These are phyloP conservation scores for Nyctanthes arbortristis DNA, from an alignment of 257 asterid genomes.

Conservation along the genomic window DNA sequence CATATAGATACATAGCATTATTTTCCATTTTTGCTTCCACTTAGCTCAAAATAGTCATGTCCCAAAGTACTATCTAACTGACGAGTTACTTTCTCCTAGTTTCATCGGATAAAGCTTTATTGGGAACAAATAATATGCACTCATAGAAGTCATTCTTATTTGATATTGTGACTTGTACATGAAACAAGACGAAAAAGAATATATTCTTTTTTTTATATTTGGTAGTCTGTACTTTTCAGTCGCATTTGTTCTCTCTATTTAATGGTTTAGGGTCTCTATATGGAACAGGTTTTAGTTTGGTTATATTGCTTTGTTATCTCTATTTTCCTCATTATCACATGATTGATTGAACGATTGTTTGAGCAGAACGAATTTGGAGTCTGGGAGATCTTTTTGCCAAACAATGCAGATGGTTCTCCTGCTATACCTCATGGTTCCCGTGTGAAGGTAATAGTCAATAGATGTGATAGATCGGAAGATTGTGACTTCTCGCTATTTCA, in stretches of 20 bases:
- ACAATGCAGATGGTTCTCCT: slow-evolving; percentile 90
- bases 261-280: background rate
- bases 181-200: background rate
- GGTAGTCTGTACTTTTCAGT: background rate
- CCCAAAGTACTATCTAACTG: background rate
- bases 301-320: slow-evolving; percentile 9
- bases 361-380: slow-evolving; percentile 93
- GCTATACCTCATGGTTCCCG: slow-evolving; percentile 96
- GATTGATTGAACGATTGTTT: slow-evolving; percentile 25
- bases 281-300: background rate
- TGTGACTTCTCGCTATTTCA: slow-evolving; percentile 5
- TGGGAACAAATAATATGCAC: background rate
- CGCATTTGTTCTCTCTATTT: slow-evolving; percentile 11
- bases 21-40: background rate
- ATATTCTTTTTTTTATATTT: background rate
- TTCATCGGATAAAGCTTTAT: background rate
- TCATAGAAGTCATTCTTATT: background rate
- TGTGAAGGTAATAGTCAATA: slow-evolving; percentile 71
- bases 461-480: slow-evolving; percentile 8
- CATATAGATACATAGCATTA: too few relatives aligned
- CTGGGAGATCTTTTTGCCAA: slow-evolving; percentile 96
- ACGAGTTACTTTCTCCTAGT: background rate
- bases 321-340: slow-evolving; percentile 5
- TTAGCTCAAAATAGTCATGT: background rate
- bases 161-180: background rate